Base-by-base conservation (phyloP, 2,329 filamentous ascomycete genomes). In the Lomentospora prolificans region DNA sequence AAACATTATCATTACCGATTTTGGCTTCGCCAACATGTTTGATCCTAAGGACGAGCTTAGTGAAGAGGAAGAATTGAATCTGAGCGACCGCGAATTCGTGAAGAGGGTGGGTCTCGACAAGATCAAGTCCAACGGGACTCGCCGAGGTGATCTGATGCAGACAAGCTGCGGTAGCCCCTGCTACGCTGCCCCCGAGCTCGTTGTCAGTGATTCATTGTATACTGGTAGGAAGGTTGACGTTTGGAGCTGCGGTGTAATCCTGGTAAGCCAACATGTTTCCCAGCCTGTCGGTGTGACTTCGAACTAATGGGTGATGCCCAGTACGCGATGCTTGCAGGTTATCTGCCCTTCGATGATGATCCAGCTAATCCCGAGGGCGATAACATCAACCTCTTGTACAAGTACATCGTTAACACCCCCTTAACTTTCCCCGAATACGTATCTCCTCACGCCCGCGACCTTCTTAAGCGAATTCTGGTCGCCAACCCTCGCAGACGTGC, bases 1-100 rank as follows among this genome's bases (percentile, higher is more conserved):
- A 60, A 99, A 99, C 75, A 97, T 99, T 66, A 99, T 99, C 72
- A 99, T 99, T 67, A 99, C 94, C 14, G 94, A 99, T 72, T 99
- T 99, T 71, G 94, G 94, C 17, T 99, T 99, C 68, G 94, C 94
- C 62, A 99, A 99, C 71, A 97, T 91, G 0, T 99, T 99, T 66
- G 88, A 96, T 66, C 83, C 94, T 0, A 74, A 77, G 33, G 94
- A 99, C 66, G 90, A 96, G 68, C 78, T 99, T 39, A 83, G 82
- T 3, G 90, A 96, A 58, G 91, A 96, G 58, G 87, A 96, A 61
- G 94, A 97, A 70, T 82, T 90, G 64, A 89, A 90, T 60, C 75
- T 99, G 22, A 81, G 82, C 25, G 92, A 96, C 66, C 87, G 89
- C 61, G 91, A 96, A 17, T 94, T 86, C 66, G 87, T 97, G 59